Conservation (phyloP, 208 protist species). For the Trypanosoma platydactyli region DNA sequence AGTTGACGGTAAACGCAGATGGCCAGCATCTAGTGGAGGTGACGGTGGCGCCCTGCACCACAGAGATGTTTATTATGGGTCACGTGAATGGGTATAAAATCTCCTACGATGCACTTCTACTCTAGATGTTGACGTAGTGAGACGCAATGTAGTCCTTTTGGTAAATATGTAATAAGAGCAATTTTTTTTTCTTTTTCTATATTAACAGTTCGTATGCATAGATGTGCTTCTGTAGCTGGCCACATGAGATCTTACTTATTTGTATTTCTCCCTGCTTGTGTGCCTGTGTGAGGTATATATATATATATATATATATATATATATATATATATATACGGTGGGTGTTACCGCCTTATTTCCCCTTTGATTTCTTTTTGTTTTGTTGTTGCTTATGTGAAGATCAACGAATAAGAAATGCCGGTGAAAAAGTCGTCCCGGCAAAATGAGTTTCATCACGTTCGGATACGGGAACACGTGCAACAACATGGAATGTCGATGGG, state of each 20-base stretch:
- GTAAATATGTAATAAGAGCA: not conserved
- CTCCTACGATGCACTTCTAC: conserved; percentile 52
- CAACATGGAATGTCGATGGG: conserved; percentile 13
- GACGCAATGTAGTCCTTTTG: not conserved
- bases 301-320: not conserved
- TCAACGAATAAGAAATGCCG: not conserved
- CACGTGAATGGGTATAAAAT: conserved; percentile 72
- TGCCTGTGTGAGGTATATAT: not conserved
- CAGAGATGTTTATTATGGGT: conserved; percentile 74
- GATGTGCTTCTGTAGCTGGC: conserved; percentile 23
- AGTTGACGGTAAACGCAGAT: conserved; percentile 35
- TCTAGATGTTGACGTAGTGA: conserved; percentile 5
- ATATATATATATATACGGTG: not conserved
- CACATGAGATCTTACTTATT: not conserved
- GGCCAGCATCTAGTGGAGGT: conserved; percentile 48
- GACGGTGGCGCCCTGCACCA: conserved; percentile 46
- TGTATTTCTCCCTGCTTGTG: no score
- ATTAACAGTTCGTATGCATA: conserved; percentile 18
- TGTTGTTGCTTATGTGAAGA: conserved; percentile 15
- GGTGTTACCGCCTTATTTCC: not conserved
- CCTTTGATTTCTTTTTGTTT: not conserved
- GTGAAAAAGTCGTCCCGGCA: conserved; percentile 23
- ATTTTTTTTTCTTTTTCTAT: conserved; percentile 19
- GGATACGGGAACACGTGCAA: conserved; percentile 49
- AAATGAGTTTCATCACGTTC: conserved; percentile 72